Conservation (phyloP, 202 grass and related monocot species). For the Carex sylvatica region DNA sequence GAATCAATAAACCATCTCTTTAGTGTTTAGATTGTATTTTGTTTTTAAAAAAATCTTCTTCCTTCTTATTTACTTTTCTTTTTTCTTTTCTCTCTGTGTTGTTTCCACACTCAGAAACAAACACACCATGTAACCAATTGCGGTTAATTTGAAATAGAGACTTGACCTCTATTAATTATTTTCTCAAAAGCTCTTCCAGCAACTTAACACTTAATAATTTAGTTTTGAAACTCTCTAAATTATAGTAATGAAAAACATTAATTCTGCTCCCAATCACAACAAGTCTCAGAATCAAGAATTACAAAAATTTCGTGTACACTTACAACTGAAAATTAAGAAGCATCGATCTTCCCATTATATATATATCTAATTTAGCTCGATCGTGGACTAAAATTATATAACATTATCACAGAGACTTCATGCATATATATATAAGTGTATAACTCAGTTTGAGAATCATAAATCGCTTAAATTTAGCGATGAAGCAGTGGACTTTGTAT, state of each 20-base stretch:
- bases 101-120: too few relatives aligned
- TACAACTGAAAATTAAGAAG: background rate
- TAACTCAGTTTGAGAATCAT: background rate
- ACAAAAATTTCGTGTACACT: background rate
- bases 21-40: too few relatives aligned
- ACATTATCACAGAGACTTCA: background rate
- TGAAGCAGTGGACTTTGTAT: background rate
- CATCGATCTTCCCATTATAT: background rate
- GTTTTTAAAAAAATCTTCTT: too few relatives aligned
- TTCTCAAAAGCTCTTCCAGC: too few relatives aligned
- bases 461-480: too few relatives aligned
- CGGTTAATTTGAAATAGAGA: too few relatives aligned
- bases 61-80: too few relatives aligned
- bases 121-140: too few relatives aligned
- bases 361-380: background rate
- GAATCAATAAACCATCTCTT: too few relatives aligned
- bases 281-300: background rate
- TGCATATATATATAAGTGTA: background rate
- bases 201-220: too few relatives aligned
- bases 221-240: background rate
- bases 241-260: background rate
- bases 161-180: too few relatives aligned
- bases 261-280: background rate
- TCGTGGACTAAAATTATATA: background rate
- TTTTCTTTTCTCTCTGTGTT: too few relatives aligned